A percentile compares a stretch with the other conserved stretches of the same genome.
Conservation (phyloP, 768 basidiomycete genomes). For the Lentinula guzmanii region DNA sequence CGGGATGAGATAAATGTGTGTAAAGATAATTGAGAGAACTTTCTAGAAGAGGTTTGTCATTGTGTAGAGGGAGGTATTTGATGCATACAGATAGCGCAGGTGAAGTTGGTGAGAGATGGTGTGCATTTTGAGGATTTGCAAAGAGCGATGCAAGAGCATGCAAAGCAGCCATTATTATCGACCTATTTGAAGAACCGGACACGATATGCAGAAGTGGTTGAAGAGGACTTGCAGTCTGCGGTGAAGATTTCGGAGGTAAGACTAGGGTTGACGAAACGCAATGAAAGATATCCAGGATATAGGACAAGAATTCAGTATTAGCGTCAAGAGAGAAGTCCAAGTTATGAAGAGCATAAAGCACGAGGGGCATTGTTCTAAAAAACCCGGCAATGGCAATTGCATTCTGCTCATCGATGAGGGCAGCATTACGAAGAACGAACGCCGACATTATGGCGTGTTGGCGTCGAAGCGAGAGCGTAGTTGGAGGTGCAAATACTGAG, state of each 20-base stretch:
- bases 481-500: slow-evolving; percentile 51
- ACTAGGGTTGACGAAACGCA: slow-evolving; percentile 44
- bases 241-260: slow-evolving; percentile 25
- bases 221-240: slow-evolving; percentile 43
- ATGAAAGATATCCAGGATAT: slow-evolving; percentile 68
- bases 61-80: slow-evolving; percentile 66
- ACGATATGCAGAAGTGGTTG: slow-evolving; percentile 50
- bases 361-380: slow-evolving; percentile 57
- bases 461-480: slow-evolving; percentile 45
- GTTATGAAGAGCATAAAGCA: slow-evolving; percentile 59
- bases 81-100: slow-evolving; percentile 59
- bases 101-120: slow-evolving; percentile 48
- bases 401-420: slow-evolving; percentile 58
- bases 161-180: slow-evolving; percentile 65
- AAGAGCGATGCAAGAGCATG: slow-evolving; percentile 56
- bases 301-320: slow-evolving; percentile 66
- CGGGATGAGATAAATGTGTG: slow-evolving; percentile 64
- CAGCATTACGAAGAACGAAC: slow-evolving; percentile 81
- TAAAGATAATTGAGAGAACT: slow-evolving; percentile 73
- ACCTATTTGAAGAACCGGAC: slow-evolving; percentile 59
- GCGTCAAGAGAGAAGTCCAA: slow-evolving; percentile 58
- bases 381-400: slow-evolving; percentile 52
- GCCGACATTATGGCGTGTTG: slow-evolving; percentile 82
- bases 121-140: slow-evolving; percentile 51
- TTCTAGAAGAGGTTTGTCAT: slow-evolving; percentile 65